phyloP scores from a whole-genome alignment of 176 grass and related monocot species.

The Cenchrus purpureus region DNA sequence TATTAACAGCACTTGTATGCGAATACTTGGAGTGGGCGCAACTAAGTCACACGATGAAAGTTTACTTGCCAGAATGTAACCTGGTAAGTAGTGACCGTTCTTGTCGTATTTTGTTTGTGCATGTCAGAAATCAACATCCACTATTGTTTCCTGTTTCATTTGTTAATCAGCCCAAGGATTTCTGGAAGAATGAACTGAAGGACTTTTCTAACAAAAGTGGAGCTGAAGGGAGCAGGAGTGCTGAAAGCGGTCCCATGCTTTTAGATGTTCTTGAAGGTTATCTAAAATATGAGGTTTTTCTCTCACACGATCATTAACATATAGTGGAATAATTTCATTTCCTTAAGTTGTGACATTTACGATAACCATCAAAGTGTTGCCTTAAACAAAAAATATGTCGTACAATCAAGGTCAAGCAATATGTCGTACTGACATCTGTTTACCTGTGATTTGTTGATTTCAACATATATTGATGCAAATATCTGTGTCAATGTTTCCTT shows the following conservation, averaged over 20 bases:
- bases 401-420: too few species aligned
- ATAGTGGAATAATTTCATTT: background rate
- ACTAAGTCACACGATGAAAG: conserved; percentile 88
- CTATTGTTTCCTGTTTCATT: conserved; percentile 21
- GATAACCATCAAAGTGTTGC: background rate
- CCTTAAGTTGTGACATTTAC: background rate
- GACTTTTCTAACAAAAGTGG: conserved; percentile 78
- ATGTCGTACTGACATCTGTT: background rate
- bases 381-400: conserved; percentile 6
- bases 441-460: conserved; percentile 8
- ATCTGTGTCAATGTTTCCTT: background rate
- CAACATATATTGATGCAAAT: background rate
- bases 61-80: conserved; percentile 93
- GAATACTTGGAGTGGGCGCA: conserved; percentile 98
- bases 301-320: conserved; percentile 37
- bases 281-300: conserved; percentile 92
- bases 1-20: conserved; percentile 81
- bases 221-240: conserved; percentile 64
- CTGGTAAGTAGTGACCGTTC: conserved; percentile 83
- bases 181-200: conserved; percentile 88
- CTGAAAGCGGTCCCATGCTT: conserved; percentile 84
- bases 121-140: conserved; percentile 8
- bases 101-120: conserved; percentile 14
- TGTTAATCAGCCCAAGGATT: conserved; percentile 75
- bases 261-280: conserved; percentile 96